Base-by-base conservation (phyloP, 2,329 filamentous ascomycete species). In the Elsinoe perseae region DNA sequence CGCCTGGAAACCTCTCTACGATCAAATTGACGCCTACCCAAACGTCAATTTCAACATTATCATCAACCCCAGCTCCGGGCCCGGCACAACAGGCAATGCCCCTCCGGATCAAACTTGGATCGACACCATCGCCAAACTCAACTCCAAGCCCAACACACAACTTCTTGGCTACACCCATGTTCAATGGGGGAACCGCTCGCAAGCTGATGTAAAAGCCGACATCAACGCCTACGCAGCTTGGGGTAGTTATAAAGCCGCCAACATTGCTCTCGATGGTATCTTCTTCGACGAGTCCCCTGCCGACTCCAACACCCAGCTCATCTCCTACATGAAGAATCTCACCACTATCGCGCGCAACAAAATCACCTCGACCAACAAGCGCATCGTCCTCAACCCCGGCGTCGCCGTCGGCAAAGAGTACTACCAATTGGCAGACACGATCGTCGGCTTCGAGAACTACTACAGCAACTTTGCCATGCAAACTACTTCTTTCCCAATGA, bases 11-110 rank as follows among this genome's bases (percentile, higher is more conserved):
- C 59, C 59, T 4, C 50, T 59, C 28, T 59, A 59, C 54, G 44
- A 54, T 23, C 16, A 53, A 44, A 57, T 66, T 27, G 54, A 50
- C 18, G 27, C 57, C n/a, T 54, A 65, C 43, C 66, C 65, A 23
- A 56, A 60, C 30, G 61, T 65, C 18, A 61, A 61, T 14, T 68
- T 68, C 61, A 61, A 63, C 36, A 60, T 63, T 23, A 61, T 68
- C 56, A 60, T 68, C 56, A 68, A 68, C 46, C 64, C 64, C 2
- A 46, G 61, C 58, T 61, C 46, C 16, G 66, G 66, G 3, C 58
- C 66, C 8, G 63, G 60, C 16, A 28, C 32, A n/a, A 34, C 58
- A 27, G 50, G n/a, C 56, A 14, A 14, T 14, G 54, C 57, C 62
- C 58, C 65, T 50, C 56, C 58, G 23, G 61, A 61, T 18, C 46